Base-by-base conservation (phyloP, 1,284 basidiomycete genomes). In the Spongiforma sp. region DNA sequence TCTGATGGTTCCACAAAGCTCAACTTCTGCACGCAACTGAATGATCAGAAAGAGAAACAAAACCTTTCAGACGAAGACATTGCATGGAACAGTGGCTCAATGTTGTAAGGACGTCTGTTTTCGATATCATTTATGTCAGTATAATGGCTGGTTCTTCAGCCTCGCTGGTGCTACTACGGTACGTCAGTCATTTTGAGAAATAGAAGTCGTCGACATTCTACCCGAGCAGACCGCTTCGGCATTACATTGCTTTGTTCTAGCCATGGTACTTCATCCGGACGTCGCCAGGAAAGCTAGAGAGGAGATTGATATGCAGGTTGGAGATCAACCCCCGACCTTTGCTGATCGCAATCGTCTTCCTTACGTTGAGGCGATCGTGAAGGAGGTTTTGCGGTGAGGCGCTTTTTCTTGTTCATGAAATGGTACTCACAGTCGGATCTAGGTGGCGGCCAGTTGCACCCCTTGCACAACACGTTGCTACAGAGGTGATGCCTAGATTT, bases 361-460 rank as follows among this genome's bases (percentile, higher is more conserved):
- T 9, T 37, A 37, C 36, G 17, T 37, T 17, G 36, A 37, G 9
- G 36, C 36, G 10, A 37, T 37, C 36, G 36, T 37, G 17, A 37
- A 37, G 17, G 36, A 37, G 17, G 36, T 37, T 10, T 37, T 37
- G 17, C 9, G 36, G 36, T 37, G 36, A 9, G 17, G n/a, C n/a
- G n/a, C n/a, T 37, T 37, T 37, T 9, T 37, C 36, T 10, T 37
- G 36, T 37, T 37, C 17, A 17, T 17, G 17, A 17, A 17, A 10
- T 17, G 17, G 9, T 37, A 14, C 15, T 36, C 7, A 46, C 57
- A 12, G 65, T 19, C 15, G 11, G 12, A 30, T 34, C 36, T 64
- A 65, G 63, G 15, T 65, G 64, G 64, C 32, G 63, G 14, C 59
- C 59, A n/a, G 63, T 65, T 30, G 63, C 61, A 9, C 58, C 63